Evolutionary conservation across 163 green algal species (phyloP), one percentile per base, ranked within the genome.

Genomic region (Smithsoniella earleae): DNA sequence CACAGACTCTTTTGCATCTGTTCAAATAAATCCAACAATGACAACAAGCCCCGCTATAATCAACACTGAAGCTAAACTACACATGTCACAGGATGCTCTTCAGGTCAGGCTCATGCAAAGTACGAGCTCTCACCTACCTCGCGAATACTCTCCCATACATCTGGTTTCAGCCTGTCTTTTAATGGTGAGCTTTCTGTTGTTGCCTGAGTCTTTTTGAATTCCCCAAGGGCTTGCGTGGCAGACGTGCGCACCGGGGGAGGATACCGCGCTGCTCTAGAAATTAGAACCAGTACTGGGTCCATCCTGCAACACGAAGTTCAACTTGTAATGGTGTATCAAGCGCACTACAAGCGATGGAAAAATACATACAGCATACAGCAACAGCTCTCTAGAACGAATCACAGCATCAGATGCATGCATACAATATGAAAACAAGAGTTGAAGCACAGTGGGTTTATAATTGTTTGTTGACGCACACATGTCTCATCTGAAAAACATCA

Each of bases 271-370:
- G 58, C 58, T 5, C 25, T 30, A 33, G 58, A 30, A 25, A 69
- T 33, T n/a, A 69, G 18, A 30, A 69, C 4, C 58, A 69, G 25
- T 16, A 43, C 58, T 38, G 31, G 27, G 43, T 69, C 58, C 58
- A 69, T 69, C 58, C 58, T 69, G 58, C 58, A 69, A 4, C 13
- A 10, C n/a, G n/a, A n/a, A n/a, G n/a, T n/a, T n/a, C n/a, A n/a
- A n/a, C n/a, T n/a, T n/a, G n/a, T n/a, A n/a, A n/a, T n/a, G n/a
- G n/a, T n/a, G n/a, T n/a, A n/a, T n/a, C n/a, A n/a, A n/a, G n/a
- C n/a, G n/a, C n/a, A n/a, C n/a, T n/a, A n/a, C n/a, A n/a, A n/a
- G n/a, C n/a, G n/a, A n/a, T n/a, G n/a, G n/a, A n/a, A n/a, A n/a
- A n/a, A n/a, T n/a, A n/a, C n/a, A n/a, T n/a, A n/a, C n/a, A n/a